These are phyloP conservation scores for Leccinum truebloodii DNA, from an alignment of 768 basidiomycete species.

Conservation along the genomic window DNA sequence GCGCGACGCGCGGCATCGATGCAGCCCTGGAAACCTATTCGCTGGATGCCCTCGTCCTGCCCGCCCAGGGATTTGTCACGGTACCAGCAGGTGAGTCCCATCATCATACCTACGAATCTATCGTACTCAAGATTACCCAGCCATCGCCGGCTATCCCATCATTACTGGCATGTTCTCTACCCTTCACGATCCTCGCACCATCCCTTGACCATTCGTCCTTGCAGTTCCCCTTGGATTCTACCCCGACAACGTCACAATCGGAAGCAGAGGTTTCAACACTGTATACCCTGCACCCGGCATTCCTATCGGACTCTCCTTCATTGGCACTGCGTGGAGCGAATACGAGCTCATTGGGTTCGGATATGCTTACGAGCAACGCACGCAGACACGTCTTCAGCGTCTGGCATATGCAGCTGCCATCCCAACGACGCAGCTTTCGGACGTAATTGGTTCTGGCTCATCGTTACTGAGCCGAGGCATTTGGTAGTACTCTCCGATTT, in stretches of 20 bases:
- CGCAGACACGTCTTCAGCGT: conserved; percentile 49
- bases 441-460: conserved; percentile 29
- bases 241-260: conserved; percentile 33
- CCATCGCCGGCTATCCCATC: conserved; percentile 38
- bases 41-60: conserved; percentile 53
- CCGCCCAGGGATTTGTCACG: conserved; percentile 29
- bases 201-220: neutral
- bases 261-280: conserved; percentile 36
- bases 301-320: conserved; percentile 43
- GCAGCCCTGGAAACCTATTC: conserved; percentile 45
- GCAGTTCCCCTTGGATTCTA: conserved; percentile 41
- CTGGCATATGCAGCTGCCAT: conserved; percentile 54
- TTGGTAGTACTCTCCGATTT: neutral
- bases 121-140: conserved; percentile 10
- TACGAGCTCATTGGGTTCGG: conserved; percentile 41
- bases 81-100: conserved; percentile 21
- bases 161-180: conserved; percentile 28
- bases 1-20: conserved; percentile 53
- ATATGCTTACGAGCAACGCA: conserved; percentile 55
- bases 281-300: conserved; percentile 38
- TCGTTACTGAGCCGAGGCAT: neutral
- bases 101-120: neutral
- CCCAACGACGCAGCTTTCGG: conserved; percentile 50
- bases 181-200: neutral
- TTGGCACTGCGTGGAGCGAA: conserved; percentile 48